Base-by-base conservation (phyloP, 441 rosid genomes). In the Breynia disticha region DNA sequence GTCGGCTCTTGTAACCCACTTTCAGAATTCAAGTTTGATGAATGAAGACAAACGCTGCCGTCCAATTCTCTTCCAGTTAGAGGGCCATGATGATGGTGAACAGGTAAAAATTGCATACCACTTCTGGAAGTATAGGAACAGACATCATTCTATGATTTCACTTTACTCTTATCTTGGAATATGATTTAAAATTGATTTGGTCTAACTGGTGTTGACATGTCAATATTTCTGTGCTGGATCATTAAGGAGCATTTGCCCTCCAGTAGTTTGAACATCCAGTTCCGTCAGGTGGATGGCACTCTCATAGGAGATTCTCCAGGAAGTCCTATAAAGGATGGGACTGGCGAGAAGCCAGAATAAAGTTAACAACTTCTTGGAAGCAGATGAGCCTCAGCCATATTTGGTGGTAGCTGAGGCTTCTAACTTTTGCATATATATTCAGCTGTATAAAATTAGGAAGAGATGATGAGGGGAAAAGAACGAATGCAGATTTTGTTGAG, bases 21-120 rank as follows among this genome's bases (percentile, higher is more conserved):
- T 94, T 65, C 96, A 94, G 77, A 94, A 89, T 79, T 94, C 99
- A 49, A 94, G 99, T 76, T 76, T 94, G 77, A 89, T 94, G 99
- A 94, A 90, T 67, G 99, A 94, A 78, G 97, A 94, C 74, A 89
- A 84, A 72, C 88, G 96, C 54, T 94, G 99, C 77, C 95, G 99
- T 22, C 97, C 97, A 16, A 89, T 89, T 38, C 78, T 94, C 41
- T 83, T 94, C 70, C 86, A 81, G 20, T 74, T 90, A 0, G 90
- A 78, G 63, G 79, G 72, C 39, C 78, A 65, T 43, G 88, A 80
- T 35, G 65, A 74, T 19, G 72, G 62, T 59, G 83, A 83, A 65
- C 84, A 79, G 96, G 99, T 88, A 76, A 48, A 5, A 46, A 48
- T 32, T 45, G 11, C 2, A 14, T 39, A 8, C 43, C 43, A 14